A percentile compares a stretch with the other conserved stretches of the same genome.
These are phyloP conservation scores for Trichoderma polysporum DNA, from an alignment of 2,329 filamentous ascomycete genomes.

Conservation along the genomic window DNA sequence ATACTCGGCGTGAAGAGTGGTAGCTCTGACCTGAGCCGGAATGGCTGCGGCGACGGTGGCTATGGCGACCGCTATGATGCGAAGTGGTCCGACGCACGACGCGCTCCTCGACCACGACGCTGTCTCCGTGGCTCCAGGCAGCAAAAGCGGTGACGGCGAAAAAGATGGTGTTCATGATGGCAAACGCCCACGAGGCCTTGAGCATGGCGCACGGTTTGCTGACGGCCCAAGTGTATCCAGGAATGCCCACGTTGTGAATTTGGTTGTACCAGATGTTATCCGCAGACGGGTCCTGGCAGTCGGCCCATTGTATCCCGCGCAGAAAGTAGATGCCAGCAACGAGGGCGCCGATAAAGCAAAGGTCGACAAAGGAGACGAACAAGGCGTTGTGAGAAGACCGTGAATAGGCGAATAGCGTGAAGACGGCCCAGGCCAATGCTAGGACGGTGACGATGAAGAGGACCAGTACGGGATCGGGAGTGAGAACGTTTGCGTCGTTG, in stretches of 20 bases:
- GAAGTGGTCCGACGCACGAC: conserved; percentile 32
- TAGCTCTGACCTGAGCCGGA: conserved; percentile 42
- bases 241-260: conserved; percentile 61
- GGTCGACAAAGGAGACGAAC: conserved; percentile 61
- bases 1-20: conserved; percentile 53
- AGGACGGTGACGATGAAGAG: conserved; percentile 67
- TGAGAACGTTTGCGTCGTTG: conserved; percentile 55
- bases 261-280: conserved; percentile 53
- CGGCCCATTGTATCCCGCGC: conserved; percentile 57
- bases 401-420: conserved; percentile 66
- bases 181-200: conserved; percentile 85
- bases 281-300: conserved; percentile 63
- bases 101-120: conserved; percentile 40
- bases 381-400: conserved; percentile 59
- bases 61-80: conserved; percentile 41
- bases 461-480: conserved; percentile 62
- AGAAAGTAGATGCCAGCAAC: conserved; percentile 62
- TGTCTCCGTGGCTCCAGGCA: conserved; percentile 59
- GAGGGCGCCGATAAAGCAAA: conserved; percentile 62
- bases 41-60: conserved; percentile 43
- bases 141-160: conserved; percentile 76
- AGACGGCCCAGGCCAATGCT: conserved; percentile 61
- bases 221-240: conserved; percentile 51
- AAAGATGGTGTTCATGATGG: conserved; percentile 81
- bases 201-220: conserved; percentile 87